A percentile compares a stretch with the other conserved stretches of the same genome.
phyloP scores from a whole-genome alignment of 257 asterid species.

The Phtheirospermum japonicum region DNA sequence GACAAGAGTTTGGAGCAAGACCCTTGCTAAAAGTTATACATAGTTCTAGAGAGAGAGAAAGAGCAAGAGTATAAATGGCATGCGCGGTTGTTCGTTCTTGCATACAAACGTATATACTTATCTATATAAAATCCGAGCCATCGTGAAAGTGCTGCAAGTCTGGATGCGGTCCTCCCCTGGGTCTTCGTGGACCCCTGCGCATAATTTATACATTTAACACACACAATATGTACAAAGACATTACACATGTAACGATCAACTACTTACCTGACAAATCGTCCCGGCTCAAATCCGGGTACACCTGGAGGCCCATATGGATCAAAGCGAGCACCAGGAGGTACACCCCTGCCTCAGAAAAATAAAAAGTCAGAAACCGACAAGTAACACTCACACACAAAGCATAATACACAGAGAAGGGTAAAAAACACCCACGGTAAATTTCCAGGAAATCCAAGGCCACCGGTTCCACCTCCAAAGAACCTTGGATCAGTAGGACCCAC shows the following conservation, averaged over 20 bases:
- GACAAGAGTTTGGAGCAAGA: too few species aligned
- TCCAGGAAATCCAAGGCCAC: constrained; percentile 54
- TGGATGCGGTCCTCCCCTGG: constrained; percentile 42
- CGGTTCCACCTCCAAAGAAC: constrained; percentile 57
- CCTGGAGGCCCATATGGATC: constrained; percentile 92
- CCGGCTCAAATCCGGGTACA: constrained; percentile 86
- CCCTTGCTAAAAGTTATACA: too few species aligned
- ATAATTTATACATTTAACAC: background rate
- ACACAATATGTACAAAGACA: background rate
- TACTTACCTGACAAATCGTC: constrained; percentile 60
- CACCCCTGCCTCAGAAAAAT: constrained; percentile 41
- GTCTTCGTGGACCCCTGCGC: constrained; percentile 39
- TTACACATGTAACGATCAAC: background rate
- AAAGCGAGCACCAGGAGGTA: constrained; percentile 90
- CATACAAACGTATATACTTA: too few species aligned
- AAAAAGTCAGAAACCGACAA: background rate
- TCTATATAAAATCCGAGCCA: constrained; percentile 42
- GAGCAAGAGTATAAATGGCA: constrained; percentile 23
- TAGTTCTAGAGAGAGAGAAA: too few species aligned
- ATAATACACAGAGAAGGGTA: background rate
- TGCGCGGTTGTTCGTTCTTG: too few species aligned
- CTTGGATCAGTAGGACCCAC: constrained; percentile 74
- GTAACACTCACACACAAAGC: background rate
- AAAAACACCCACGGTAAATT: constrained; percentile 46
- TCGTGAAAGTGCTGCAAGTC: constrained; percentile 44